phyloP scores from a whole-genome alignment of 768 basidiomycete species.

The Mycena vulgaris region DNA sequence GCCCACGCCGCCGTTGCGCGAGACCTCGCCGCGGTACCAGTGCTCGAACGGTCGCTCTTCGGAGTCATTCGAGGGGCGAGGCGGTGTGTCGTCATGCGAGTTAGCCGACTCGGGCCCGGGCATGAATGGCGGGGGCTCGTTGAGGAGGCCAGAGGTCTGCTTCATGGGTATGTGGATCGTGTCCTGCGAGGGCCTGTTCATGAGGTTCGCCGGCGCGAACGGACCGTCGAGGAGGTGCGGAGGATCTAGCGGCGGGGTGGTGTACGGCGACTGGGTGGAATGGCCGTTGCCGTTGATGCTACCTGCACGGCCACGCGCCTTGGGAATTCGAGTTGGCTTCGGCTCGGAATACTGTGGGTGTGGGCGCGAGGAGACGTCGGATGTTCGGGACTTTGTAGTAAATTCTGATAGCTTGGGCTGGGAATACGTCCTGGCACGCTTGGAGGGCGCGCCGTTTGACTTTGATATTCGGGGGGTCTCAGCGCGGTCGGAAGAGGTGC shows the following conservation, averaged over 20 bases:
- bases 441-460: constrained; percentile 51
- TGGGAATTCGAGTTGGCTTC: constrained; percentile 69
- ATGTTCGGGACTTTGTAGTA: constrained; percentile 52
- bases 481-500: constrained; percentile 47
- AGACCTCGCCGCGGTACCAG: constrained; percentile 91
- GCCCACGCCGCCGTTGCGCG: constrained; percentile 91
- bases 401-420: constrained; percentile 68
- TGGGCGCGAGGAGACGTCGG: constrained; percentile 62
- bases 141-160: constrained; percentile 65
- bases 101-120: constrained; percentile 62
- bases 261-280: constrained; percentile 32
- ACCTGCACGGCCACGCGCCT: constrained; percentile 45
- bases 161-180: constrained; percentile 50
- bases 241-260: constrained; percentile 42
- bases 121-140: constrained; percentile 77
- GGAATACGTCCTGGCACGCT: constrained; percentile 77
- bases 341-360: constrained; percentile 47
- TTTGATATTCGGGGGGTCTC: constrained; percentile 42
- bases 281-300: constrained; percentile 41
- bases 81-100: constrained; percentile 56
- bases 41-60: constrained; percentile 90
- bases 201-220: constrained; percentile 40
- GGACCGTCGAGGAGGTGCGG: constrained; percentile 47
- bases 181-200: constrained; percentile 36
- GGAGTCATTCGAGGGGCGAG: constrained; percentile 78